Conservation (phyloP, 2,329 filamentous ascomycete genomes). For the Colletotrichum cereale region DNA sequence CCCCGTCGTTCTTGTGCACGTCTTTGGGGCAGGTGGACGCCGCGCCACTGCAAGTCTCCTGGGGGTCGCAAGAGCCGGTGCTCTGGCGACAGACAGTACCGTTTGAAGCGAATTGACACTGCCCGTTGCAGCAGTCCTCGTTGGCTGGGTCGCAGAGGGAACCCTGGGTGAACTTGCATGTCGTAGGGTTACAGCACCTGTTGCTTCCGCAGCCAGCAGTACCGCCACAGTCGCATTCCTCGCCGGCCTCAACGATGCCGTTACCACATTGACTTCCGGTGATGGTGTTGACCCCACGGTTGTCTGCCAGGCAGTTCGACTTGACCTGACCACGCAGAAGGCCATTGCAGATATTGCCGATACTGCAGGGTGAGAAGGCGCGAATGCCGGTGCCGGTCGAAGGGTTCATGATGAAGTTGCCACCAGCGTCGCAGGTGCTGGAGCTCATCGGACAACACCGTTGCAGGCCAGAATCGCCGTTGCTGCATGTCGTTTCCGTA, state of each 20-base stretch:
- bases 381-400: constrained; percentile 81
- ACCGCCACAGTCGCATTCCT: constrained; percentile 97
- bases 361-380: constrained; percentile 86
- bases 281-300: constrained; percentile 85
- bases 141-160: constrained; percentile 86
- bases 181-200: constrained; percentile 84
- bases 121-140: constrained; percentile 80
- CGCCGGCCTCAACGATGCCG: constrained; percentile 89
- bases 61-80: constrained; percentile 85
- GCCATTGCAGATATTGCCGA: constrained; percentile 95
- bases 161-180: constrained; percentile 83
- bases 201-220: constrained; percentile 77
- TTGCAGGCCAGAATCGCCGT: constrained; percentile 65
- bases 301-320: constrained; percentile 83
- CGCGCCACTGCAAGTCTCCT: constrained; percentile 84
- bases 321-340: constrained; percentile 83
- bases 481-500: constrained; percentile 72
- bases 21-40: constrained; percentile 82
- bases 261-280: constrained; percentile 92
- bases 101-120: constrained; percentile 76
- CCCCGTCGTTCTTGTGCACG: constrained; percentile 75
- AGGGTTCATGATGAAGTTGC: constrained; percentile 96
- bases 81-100: constrained; percentile 83
- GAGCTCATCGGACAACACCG: constrained; percentile 84
- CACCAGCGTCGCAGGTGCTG: constrained; percentile 78